These are phyloP conservation scores for Cucumis cinereus DNA, from an alignment of 306 rosid genomes.

Conservation along the genomic window DNA sequence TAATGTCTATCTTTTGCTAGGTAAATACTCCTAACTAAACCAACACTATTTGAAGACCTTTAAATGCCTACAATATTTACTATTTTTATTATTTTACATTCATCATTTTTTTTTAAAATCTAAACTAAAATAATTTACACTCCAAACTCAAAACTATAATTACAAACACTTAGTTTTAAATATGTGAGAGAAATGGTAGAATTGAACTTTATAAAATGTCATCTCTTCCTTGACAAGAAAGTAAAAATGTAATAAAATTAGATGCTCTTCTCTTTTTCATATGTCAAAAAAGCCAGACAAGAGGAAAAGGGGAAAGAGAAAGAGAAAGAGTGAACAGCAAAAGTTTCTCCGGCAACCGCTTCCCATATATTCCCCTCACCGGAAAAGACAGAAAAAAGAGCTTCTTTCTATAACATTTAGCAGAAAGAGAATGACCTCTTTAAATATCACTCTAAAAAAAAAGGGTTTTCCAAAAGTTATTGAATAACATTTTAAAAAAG, in stretches of 20 bases:
- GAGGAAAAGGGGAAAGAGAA: neutral
- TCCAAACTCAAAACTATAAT: too few species aligned
- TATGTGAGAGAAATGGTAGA: too few species aligned
- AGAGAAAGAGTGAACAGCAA: neutral
- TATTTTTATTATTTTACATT: too few species aligned
- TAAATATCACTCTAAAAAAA: neutral
- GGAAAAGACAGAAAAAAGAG: neutral
- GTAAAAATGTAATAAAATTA: neutral
- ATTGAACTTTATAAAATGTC: neutral
- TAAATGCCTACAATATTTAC: too few species aligned
- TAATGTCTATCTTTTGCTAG: too few species aligned
- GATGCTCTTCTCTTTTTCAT: neutral
- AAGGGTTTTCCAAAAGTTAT: neutral
- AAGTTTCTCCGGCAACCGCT: constrained; percentile 1
- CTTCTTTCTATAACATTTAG: neutral
- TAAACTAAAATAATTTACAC: too few species aligned
- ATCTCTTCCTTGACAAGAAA: neutral
- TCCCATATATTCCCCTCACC: constrained; percentile 2
- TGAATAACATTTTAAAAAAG: too few species aligned
- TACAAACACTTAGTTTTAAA: too few species aligned
- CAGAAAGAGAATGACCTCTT: neutral
- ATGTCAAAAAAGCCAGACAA: neutral
- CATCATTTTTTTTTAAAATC: too few species aligned
- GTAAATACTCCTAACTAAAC: too few species aligned
- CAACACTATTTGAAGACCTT: too few species aligned